Percentiles rank a stretch among this genome's conserved stretches.
Evolutionary conservation across 2,329 filamentous ascomycete genomes (phyloP).

Genomic region (Kalmusia sp.): DNA sequence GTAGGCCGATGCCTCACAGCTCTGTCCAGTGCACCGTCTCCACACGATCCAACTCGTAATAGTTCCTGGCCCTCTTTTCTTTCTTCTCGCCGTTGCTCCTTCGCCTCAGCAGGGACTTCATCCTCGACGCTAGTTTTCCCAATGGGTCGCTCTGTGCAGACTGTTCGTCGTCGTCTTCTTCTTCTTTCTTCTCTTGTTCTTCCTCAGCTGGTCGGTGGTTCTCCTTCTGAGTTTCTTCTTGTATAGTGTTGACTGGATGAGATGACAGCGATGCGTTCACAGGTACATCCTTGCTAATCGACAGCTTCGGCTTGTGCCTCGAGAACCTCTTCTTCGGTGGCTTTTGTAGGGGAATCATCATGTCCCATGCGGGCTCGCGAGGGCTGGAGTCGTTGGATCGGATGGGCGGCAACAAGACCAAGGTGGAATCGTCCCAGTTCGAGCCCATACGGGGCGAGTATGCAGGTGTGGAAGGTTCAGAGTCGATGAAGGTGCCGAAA

Average conservation of each 20-base stretch:
- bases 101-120: slow-evolving; percentile 39
- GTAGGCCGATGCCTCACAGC: slow-evolving; percentile 25
- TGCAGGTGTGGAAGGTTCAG: slow-evolving; percentile 46
- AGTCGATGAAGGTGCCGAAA: slow-evolving; percentile 46
- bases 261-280: slow-evolving; percentile 16
- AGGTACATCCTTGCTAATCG: slow-evolving; percentile 1
- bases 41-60: slow-evolving; percentile 36
- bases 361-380: slow-evolving; percentile 41
- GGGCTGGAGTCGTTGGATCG: slow-evolving; percentile 36
- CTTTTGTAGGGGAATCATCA: slow-evolving; percentile 31
- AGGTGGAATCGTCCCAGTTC: slow-evolving; percentile 35
- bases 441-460: slow-evolving; percentile 38
- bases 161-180: slow-evolving; percentile 19
- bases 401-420: slow-evolving; percentile 37
- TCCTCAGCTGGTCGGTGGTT: slow-evolving; percentile 20
- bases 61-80: slow-evolving; percentile 30
- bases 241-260: slow-evolving; percentile 22
- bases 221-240: slow-evolving; percentile 22
- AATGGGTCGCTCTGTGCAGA: slow-evolving; percentile 26
- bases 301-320: slow-evolving; percentile 7
- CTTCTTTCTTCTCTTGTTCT: slow-evolving; percentile 20
- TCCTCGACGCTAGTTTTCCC: slow-evolving; percentile 36
- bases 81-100: slow-evolving; percentile 28
- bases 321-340: slow-evolving; percentile 14
- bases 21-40: slow-evolving; percentile 47